Percentiles rank a stretch among this genome's conserved stretches.
Conservation (phyloP, 2,329 filamentous ascomycete genomes). For the Exutisphaerella laricina region DNA sequence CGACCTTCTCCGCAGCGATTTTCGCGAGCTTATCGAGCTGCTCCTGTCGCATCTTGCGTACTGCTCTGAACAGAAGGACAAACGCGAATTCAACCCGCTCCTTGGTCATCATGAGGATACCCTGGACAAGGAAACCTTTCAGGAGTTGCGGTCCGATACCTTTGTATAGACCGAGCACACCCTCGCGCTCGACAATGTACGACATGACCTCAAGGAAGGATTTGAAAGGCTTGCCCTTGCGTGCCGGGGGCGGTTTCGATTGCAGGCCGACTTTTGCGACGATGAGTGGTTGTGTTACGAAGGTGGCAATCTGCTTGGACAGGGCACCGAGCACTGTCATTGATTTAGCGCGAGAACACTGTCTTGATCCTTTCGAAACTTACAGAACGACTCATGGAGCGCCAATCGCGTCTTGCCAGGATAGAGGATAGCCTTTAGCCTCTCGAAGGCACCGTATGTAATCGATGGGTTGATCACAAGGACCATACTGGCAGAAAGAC, state of each 20-base stretch:
- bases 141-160: conserved; percentile 90
- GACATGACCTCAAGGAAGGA: conserved; percentile 90
- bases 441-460: conserved; percentile 94
- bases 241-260: conserved; percentile 77
- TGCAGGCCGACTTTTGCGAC: conserved; percentile 97
- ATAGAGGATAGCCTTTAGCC: conserved; percentile 71
- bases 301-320: conserved; percentile 87
- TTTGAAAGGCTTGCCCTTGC: conserved; percentile 87
- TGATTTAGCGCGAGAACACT: conserved; percentile 4
- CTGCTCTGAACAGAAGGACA: conserved; percentile 75
- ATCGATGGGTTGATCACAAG: conserved; percentile 95
- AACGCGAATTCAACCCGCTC: conserved; percentile 90
- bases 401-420: conserved; percentile 69
- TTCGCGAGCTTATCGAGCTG: conserved; percentile 64
- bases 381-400: conserved; percentile 86
- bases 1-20: conserved; percentile 55
- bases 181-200: conserved; percentile 88
- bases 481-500: conserved; percentile 90
- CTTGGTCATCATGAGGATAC: conserved; percentile 98
- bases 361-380: conserved; percentile 39
- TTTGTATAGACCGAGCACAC: conserved; percentile 81
- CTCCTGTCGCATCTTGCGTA: conserved; percentile 64
- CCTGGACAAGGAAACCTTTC: conserved; percentile 90
- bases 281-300: conserved; percentile 89
- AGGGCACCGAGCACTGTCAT: conserved; percentile 71